Evolutionary conservation across 169 alveolate species (phyloP), one percentile per base, ranked within the genome.

Genomic region (Theileria annulata): DNA sequence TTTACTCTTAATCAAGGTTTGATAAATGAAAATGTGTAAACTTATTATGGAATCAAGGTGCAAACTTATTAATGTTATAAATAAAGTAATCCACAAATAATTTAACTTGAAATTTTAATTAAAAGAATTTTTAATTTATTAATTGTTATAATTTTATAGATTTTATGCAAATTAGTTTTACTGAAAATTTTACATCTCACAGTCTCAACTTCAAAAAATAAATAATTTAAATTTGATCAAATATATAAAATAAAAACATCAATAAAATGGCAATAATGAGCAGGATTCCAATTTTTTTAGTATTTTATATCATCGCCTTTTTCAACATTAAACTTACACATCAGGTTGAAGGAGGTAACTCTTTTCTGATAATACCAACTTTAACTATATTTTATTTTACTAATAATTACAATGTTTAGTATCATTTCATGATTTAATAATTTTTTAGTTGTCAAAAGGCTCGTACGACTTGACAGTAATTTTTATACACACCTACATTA

Each of bases 21-120:
- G 30, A 23, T 58, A 13, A 0, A 3, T 4, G 15, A 58, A 58
- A 28, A 23, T 15, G 28, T 6, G 10, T 58, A 42, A 42, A 28
- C 67, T 23, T 25, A 58, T 15, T 58, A 58, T 62, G 71, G 71
- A 62, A 62, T 21, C 49, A 37, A 62, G 71, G 71, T 62, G 71
- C 71, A 62, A 62, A 27, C 42, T 4, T 10, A 5, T 12, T 3
- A 42, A 0, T 42, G 1, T 42, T 42, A 42, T 42, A 42, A 42
- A 42, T 42, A 42, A 42, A 42, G 51, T 10, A 42, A 10, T 42
- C 51, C 17, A 42, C 17, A 1, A 8, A 42, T 42, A 42, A 42
- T 42, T 42, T 42, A 8, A 42, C 51, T 42, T 8, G 13, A 35
- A 42, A 42, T 42, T 42, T 42, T 42, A 42, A 42, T 42, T 0